Evolutionary conservation across 495 filamentous ascomycete species (phyloP).

Genomic region (Aspergillus sclerotiicarbonarius): DNA sequence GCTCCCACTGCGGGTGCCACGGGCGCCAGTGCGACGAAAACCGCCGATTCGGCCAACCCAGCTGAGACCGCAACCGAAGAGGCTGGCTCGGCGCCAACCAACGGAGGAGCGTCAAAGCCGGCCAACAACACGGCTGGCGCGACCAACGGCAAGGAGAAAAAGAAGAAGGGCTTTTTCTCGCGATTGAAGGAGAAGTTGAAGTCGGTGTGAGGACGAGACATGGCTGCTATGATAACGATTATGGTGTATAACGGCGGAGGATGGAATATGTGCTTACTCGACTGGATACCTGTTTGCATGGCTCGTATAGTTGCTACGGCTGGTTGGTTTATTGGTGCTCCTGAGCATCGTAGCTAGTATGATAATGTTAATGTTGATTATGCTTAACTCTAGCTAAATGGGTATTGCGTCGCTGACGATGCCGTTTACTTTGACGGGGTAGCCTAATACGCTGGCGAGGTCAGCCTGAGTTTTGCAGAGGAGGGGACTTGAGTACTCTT

Average conservation of each 20-base stretch:
- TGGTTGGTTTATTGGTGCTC: background rate
- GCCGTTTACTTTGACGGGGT: conserved; percentile 55
- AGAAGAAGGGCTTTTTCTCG: conserved; percentile 47
- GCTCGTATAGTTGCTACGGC: background rate
- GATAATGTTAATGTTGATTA: background rate
- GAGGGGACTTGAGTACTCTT: conserved; percentile 38
- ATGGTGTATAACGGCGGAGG: conserved; percentile 19
- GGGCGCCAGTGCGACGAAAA: conserved; percentile 18
- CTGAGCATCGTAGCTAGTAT: background rate
- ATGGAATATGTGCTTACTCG: conserved; percentile 5
- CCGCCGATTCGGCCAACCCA: background rate
- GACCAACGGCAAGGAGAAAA: conserved; percentile 40
- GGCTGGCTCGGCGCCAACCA: background rate
- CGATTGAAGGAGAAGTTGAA: conserved; percentile 53
- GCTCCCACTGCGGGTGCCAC: conserved; percentile 19
- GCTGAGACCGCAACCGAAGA: background rate
- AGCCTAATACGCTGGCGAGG: conserved; percentile 50
- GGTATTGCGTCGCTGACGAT: conserved; percentile 55
- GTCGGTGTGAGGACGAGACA: background rate
- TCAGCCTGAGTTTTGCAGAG: no score
- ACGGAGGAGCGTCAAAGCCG: conserved; percentile 5
- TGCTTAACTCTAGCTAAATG: conserved; percentile 11
- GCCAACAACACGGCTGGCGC: conserved; percentile 7
- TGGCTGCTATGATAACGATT: conserved; percentile 8
- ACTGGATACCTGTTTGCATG: conserved; percentile 25